Percentiles rank a stretch among this genome's conserved stretches.
These are phyloP conservation scores for Neoboletus magnificus DNA, from an alignment of 768 basidiomycete genomes.

Conservation along the genomic window DNA sequence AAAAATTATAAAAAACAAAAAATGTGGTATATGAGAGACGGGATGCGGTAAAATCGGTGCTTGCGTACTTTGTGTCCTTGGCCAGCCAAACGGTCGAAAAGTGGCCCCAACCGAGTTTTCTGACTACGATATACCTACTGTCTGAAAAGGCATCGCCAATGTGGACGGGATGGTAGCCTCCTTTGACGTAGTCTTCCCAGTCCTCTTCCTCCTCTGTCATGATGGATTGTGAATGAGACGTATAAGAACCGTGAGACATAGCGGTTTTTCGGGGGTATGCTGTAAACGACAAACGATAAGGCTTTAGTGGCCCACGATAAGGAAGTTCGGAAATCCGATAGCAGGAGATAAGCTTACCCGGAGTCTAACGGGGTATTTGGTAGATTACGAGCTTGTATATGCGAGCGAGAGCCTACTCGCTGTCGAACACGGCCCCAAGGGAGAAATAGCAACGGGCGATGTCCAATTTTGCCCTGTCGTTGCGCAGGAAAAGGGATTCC, in stretches of 20 bases:
- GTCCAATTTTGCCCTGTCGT: conserved; percentile 1
- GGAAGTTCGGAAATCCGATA: conserved; percentile 25
- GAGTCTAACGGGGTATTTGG: conserved; percentile 28
- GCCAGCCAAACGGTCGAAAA: conserved; percentile 94
- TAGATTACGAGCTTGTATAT: neutral
- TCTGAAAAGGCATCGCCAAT: conserved; percentile 90
- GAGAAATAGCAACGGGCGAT: neutral
- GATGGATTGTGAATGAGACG: conserved; percentile 70
- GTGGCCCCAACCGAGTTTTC: conserved; percentile 96
- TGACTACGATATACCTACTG: conserved; percentile 82
- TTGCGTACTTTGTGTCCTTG: conserved; percentile 69
- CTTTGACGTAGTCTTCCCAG: conserved; percentile 83
- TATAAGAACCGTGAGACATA: conserved; percentile 74
- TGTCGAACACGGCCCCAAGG: neutral
- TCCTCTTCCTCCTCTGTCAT: conserved; percentile 93
- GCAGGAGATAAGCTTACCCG: conserved; percentile 27
- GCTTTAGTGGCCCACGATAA: conserved; percentile 29
- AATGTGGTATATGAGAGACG: neutral
- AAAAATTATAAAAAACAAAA: conserved; percentile 14
- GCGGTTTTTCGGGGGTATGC: conserved; percentile 34
- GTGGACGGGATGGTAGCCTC: conserved; percentile 90
- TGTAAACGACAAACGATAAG: conserved; percentile 35
- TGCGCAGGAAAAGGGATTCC: conserved; percentile 8
- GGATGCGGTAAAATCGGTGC: conserved; percentile 1
- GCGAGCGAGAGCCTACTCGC: neutral